Percentiles rank a stretch among this genome's conserved stretches.
These are phyloP conservation scores for Saksenaea vasiformis DNA, from an alignment of 371 early-diverging fungal species.

Conservation along the genomic window DNA sequence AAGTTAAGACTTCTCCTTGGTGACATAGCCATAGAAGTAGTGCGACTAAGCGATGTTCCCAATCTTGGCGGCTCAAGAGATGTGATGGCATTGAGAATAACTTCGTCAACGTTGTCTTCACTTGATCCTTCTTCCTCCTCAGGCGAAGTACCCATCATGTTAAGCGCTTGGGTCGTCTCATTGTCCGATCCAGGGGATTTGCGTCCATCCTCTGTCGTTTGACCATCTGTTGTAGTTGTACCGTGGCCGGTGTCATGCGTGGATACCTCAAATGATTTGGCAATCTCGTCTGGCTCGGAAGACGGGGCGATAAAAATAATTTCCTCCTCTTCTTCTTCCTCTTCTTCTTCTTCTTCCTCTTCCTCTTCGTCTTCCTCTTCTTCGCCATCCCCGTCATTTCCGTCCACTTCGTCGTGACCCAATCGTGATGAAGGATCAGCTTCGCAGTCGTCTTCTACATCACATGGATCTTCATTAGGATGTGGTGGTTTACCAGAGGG, in stretches of 20 bases:
- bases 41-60: constrained; percentile 34
- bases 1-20: constrained; percentile 10
- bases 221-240: background rate
- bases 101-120: constrained; percentile 47
- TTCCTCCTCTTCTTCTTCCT: constrained; percentile 40
- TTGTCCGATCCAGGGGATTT: constrained; percentile 30
- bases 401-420: constrained; percentile 10
- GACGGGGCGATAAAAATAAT: constrained; percentile 36
- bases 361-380: constrained; percentile 34
- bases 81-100: constrained; percentile 31
- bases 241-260: constrained; percentile 13
- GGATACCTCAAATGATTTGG: constrained; percentile 35
- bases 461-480: constrained; percentile 10
- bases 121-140: constrained; percentile 43
- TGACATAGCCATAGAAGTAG: constrained; percentile 18
- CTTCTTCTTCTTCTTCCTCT: constrained; percentile 27
- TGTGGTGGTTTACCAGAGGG: background rate
- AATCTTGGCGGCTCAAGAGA: constrained; percentile 39
- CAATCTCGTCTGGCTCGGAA: constrained; percentile 34
- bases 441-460: constrained; percentile 19
- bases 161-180: constrained; percentile 19
- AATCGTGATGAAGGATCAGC: background rate
- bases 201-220: constrained; percentile 21
- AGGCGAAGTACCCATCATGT: background rate
- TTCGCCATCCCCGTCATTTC: constrained; percentile 12